phyloP scores from a whole-genome alignment of 305 asterid genomes.

The Solanum hybrid region DNA sequence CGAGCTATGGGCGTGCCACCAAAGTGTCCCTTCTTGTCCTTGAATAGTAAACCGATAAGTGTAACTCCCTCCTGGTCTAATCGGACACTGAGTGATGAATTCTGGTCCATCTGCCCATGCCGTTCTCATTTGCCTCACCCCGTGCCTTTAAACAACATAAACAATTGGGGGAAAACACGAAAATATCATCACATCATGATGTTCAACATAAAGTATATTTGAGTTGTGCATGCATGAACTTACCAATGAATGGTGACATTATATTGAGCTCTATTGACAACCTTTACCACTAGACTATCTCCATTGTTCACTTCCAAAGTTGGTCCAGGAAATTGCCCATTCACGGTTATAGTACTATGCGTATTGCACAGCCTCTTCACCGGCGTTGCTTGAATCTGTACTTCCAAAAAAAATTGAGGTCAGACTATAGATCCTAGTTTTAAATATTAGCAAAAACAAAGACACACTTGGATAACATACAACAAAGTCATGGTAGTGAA shows the following conservation, averaged over 20 bases:
- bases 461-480: slow-evolving; percentile 22
- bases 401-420: not conserved
- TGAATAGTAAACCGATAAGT: slow-evolving; percentile 57
- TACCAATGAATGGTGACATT: slow-evolving; percentile 77
- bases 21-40: slow-evolving; percentile 69
- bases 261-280: slow-evolving; percentile 53
- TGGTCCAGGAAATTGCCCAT: slow-evolving; percentile 73
- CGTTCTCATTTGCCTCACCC: slow-evolving; percentile 57
- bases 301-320: slow-evolving; percentile 62
- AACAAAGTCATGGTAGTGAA: slow-evolving; percentile 43
- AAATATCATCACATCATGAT: not conserved
- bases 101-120: slow-evolving; percentile 86
- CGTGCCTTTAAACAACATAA: slow-evolving; percentile 41
- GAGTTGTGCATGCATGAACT: not conserved
- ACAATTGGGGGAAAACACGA: not conserved
- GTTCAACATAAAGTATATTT: not conserved
- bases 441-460: not conserved
- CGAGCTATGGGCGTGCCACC: slow-evolving; percentile 90
- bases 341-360: slow-evolving; percentile 45
- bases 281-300: slow-evolving; percentile 55
- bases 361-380: slow-evolving; percentile 72
- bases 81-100: slow-evolving; percentile 70
- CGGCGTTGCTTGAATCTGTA: slow-evolving; percentile 54
- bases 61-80: slow-evolving; percentile 56
- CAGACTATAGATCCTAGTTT: not conserved